Evolutionary conservation across 2,329 filamentous ascomycete genomes (phyloP), one percentile per base, ranked within the genome.

Genomic region (Neobulgaria alba): DNA sequence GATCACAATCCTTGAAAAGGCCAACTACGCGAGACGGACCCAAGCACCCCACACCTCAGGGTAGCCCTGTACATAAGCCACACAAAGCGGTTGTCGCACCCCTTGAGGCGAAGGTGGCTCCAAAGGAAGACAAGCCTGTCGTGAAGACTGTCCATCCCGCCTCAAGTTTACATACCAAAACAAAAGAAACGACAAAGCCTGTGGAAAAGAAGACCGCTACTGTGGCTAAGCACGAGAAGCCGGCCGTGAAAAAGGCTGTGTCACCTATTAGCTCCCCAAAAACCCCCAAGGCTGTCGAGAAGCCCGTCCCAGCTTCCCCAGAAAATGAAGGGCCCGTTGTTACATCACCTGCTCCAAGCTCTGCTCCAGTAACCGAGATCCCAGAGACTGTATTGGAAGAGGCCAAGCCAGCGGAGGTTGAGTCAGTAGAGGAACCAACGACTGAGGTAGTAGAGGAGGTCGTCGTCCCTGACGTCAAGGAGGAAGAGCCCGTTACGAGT

Each of bases 21-120:
- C 51, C 56, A 29, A 38, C 37, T 5, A 53, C 51, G n/a, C 52
- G 45, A 29, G 53, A 59, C 45, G 52, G 48, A 17, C 31, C 49
- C 10, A 54, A 51, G 34, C 33, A 23, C 4, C 26, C 26, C 10
- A 36, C 39, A 21, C 33, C 36, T 18, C 30, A 38, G 10, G 46
- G 40, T 34, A 49, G 43, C 29, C 43, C 41, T 36, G 48, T 48
- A 16, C 42, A 35, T 5, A 51, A 51, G 30, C 39, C 33, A 3
- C 35, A 21, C 5, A 50, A 43, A 31, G 32, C 47, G 15, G 33
- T 19, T 21, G 15, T 7, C 17, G 23, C 17, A 16, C 29, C 34
- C 26, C 36, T 37, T 10, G 43, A 43, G n/a, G 38, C 39, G 2
- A 49, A 48, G 33, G 33, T 33, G 10, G 31, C 30, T 17, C 16